A percentile compares a stretch with the other conserved stretches of the same genome.
phyloP scores from a whole-genome alignment of 1,139 yeast species.

The Schwanniomyces etchellsii region DNA sequence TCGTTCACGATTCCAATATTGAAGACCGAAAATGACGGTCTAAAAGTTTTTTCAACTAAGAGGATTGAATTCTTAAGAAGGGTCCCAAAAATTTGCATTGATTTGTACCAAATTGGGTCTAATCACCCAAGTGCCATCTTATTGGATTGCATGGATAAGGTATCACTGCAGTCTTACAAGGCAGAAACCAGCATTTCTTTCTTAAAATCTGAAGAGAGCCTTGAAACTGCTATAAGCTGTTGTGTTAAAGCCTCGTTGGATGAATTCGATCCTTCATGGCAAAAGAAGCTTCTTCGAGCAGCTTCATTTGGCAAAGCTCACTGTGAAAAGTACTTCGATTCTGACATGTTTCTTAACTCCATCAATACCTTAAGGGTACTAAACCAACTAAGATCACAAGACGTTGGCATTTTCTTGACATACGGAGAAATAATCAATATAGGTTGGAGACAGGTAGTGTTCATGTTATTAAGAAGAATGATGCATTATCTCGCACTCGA shows the following conservation, averaged over 20 bases:
- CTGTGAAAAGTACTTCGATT: conserved; percentile 41
- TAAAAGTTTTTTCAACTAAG: conserved; percentile 55
- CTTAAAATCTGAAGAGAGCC: conserved; percentile 47
- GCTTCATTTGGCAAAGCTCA: conserved; percentile 85
- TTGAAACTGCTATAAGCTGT: conserved; percentile 59
- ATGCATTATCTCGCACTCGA: conserved; percentile 61
- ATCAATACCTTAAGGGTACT: conserved; percentile 60
- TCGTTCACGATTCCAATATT: conserved; percentile 32
- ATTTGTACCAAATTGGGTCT: conserved; percentile 77
- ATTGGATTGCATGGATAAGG: conserved; percentile 74
- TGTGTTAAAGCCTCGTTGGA: conserved; percentile 74
- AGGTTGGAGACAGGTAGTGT: conserved; percentile 52
- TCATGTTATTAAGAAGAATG: conserved; percentile 54
- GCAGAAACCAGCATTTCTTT: conserved; percentile 71
- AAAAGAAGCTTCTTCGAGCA: conserved; percentile 71
- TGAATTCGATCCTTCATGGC: conserved; percentile 75
- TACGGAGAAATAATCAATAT: conserved; percentile 43
- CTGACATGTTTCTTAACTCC: conserved; percentile 56
- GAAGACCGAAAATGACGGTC: conserved; percentile 63
- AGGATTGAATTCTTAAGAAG: conserved; percentile 60
- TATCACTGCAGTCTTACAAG: conserved; percentile 67
- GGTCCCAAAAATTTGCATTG: conserved; percentile 54
- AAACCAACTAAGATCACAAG: conserved; percentile 59
- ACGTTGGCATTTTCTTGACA: conserved; percentile 68
- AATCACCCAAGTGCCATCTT: conserved; percentile 78